These are phyloP conservation scores for Colletotrichum tanaceti DNA, from an alignment of 2,329 filamentous ascomycete genomes.

Conservation along the genomic window DNA sequence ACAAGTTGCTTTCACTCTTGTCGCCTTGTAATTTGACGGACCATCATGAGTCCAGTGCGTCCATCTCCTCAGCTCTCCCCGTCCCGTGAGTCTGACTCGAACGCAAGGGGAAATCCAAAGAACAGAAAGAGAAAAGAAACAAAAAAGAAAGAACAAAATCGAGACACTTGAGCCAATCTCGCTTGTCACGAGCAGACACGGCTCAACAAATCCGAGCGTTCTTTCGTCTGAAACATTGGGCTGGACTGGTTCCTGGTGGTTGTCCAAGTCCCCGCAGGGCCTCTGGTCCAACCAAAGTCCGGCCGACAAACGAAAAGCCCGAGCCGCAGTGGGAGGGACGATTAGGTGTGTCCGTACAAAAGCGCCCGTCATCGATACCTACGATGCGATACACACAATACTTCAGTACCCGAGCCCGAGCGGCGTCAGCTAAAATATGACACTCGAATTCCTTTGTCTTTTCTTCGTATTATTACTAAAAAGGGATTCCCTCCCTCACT, in stretches of 20 bases:
- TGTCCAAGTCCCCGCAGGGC: not conserved
- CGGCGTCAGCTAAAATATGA: constrained; percentile 14
- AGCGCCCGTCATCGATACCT: constrained; percentile 2
- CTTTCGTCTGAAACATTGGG: constrained; percentile 37
- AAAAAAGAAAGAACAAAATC: not conserved
- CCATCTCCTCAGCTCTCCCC: not conserved
- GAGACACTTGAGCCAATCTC: constrained; percentile 14
- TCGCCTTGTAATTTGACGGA: not conserved
- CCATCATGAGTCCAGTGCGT: not conserved
- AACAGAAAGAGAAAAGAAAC: not conserved
- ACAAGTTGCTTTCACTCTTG: not conserved
- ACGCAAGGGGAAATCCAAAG: too few species aligned
- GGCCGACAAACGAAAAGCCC: not conserved
- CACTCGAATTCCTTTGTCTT: constrained; percentile 10
- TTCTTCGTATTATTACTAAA: constrained; percentile 32
- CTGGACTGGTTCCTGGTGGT: constrained; percentile 8
- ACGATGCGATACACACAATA: too few species aligned
- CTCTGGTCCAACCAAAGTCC: too few species aligned
- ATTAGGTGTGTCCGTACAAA: too few species aligned
- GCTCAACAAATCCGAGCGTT: constrained; percentile 34
- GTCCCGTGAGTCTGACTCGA: too few species aligned
- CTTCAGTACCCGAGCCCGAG: not conserved
- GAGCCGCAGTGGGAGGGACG: not conserved
- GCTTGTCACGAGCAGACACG: constrained; percentile 9
- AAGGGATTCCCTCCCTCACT: constrained; percentile 27